Evolutionary conservation across 768 basidiomycete genomes (phyloP), one percentile per base, ranked within the genome.

Genomic region (Kondoa subrosea): DNA sequence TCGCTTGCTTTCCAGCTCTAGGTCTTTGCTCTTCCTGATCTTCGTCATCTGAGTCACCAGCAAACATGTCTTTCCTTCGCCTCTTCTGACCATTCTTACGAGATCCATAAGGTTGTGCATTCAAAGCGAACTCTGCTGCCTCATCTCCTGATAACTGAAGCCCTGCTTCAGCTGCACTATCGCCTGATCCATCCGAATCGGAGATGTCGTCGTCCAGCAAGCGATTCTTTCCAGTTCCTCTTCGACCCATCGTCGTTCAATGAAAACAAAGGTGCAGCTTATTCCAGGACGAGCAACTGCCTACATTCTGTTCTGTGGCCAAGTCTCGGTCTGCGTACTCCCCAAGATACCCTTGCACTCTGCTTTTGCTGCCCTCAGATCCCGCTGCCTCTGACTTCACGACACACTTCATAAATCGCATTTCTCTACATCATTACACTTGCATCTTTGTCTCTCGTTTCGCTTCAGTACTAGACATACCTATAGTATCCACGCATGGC

Each of bases 1-100:
- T 34, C 26, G 58, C 66, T 40, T 61, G 12, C 32, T 57, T 40
- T 31, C n/a, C 21, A 25, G 26, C 33, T 57, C 57, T 40, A 17
- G 2, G 25, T 26, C 32, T 4, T 4, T 27, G 27, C 25, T 72
- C 76, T 40, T 78, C 76, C 26, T 85, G 83, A 27, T 87, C 86
- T 71, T 84, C 85, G 66, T 84, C 83, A 1, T 79, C 86, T 77
- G 87, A 89, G 0, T 87, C 78, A 2, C 88, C 88, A 73, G 88
- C 88, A n/a, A 84, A 77, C 1, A 84, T 84, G 69, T 85, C 85
- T 66, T 90, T 87, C 74, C 85, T 85, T 29, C 80, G 84, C 67
- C 80, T 69, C 77, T 74, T 84, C n/a, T n/a, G n/a, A n/a, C n/a
- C n/a, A 69, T 84, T 80, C 75, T 88, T 89, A 72, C 82, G 26